Evolutionary conservation across 1,284 basidiomycete genomes (phyloP).

Genomic region (Xanthoconium separans): DNA sequence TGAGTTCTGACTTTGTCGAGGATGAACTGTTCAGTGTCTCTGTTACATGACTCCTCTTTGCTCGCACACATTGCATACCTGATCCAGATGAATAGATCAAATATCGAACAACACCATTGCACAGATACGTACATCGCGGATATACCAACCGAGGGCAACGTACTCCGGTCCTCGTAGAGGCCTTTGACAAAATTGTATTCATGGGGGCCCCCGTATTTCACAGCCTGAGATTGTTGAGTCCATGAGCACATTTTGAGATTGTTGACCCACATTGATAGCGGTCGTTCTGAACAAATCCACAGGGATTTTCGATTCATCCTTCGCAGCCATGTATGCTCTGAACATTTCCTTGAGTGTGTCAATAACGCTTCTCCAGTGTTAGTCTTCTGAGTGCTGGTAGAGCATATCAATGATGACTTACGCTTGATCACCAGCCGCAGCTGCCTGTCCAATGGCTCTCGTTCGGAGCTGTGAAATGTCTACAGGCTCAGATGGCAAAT

Average conservation of each 20-base stretch:
- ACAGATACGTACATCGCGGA: constrained; percentile 61
- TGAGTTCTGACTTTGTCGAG: constrained; percentile 50
- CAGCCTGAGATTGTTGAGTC: constrained; percentile 44
- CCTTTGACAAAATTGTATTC: constrained; percentile 79
- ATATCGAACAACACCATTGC: not conserved
- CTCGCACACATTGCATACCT: constrained; percentile 36
- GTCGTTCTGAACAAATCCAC: constrained; percentile 65
- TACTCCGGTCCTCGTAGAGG: constrained; percentile 73
- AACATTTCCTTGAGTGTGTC: constrained; percentile 78
- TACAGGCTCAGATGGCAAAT: constrained; percentile 64
- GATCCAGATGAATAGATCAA: constrained; percentile 3
- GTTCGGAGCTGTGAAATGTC: constrained; percentile 80
- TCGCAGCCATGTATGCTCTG: constrained; percentile 65
- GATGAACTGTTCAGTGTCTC: constrained; percentile 50
- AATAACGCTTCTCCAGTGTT: constrained; percentile 53
- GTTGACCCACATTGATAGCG: constrained; percentile 46
- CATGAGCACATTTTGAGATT: not conserved
- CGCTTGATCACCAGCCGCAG: constrained; percentile 61
- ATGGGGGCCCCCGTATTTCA: constrained; percentile 69
- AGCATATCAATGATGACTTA: constrained; percentile 27
- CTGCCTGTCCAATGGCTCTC: constrained; percentile 68
- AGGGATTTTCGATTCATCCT: constrained; percentile 80
- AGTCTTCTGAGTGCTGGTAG: not conserved
- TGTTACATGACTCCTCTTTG: constrained; percentile 39
- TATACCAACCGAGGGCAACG: constrained; percentile 64